These are phyloP conservation scores for Rhodotorula sp. DNA, from an alignment of 1,284 basidiomycete genomes.

Conservation along the genomic window DNA sequence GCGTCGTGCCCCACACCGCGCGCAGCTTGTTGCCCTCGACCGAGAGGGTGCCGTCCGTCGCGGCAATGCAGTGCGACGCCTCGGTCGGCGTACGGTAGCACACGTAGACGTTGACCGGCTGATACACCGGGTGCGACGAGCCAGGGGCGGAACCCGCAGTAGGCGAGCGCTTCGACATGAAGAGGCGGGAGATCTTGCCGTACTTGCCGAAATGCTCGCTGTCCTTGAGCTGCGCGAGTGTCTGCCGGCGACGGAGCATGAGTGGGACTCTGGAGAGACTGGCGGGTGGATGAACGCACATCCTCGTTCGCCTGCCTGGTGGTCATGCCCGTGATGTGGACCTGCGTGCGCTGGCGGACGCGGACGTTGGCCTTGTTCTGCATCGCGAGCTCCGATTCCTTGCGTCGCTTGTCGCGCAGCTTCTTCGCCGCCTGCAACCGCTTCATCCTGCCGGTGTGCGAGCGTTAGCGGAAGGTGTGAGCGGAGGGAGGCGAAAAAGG, in stretches of 20 bases:
- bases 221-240: conserved; percentile 89
- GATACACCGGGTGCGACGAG: conserved; percentile 54
- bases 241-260: conserved; percentile 56
- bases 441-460: conserved; percentile 69
- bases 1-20: conserved; percentile 94
- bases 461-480: background rate
- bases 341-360: conserved; percentile 94
- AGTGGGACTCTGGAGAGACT: background rate
- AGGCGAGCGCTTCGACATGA: conserved; percentile 84
- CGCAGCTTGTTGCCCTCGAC: conserved; percentile 75
- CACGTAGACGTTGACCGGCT: conserved; percentile 91
- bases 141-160: conserved; percentile 43
- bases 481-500: background rate
- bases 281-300: conserved; percentile 58
- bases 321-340: conserved; percentile 91
- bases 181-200: conserved; percentile 94
- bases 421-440: conserved; percentile 95
- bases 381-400: conserved; percentile 86
- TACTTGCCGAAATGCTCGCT: conserved; percentile 99
- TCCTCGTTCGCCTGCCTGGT: conserved; percentile 94
- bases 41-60: conserved; percentile 86
- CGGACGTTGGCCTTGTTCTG: conserved; percentile 89
- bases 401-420: conserved; percentile 90
- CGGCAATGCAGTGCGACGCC: conserved; percentile 87
- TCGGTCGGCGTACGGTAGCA: conserved; percentile 94